Evolutionary conservation across 495 filamentous ascomycete species (phyloP).

Genomic region (Clavariopsis aquatica): DNA sequence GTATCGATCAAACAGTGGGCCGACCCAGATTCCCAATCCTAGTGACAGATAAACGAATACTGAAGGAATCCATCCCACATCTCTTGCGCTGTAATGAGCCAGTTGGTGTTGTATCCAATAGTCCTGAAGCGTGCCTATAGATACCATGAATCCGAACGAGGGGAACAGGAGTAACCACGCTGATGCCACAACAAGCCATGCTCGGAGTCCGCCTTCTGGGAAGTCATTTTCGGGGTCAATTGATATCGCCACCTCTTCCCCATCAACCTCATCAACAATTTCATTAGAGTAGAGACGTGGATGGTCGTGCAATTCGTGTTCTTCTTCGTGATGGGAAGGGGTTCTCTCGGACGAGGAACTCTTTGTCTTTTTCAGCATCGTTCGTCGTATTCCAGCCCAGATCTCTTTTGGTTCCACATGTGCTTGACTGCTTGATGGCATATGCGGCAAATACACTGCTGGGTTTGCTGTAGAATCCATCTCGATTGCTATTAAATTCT

Average conservation of each 20-base stretch:
- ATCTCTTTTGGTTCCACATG: slow-evolving; percentile 4
- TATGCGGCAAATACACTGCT: slow-evolving; percentile 19
- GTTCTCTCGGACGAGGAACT: background rate
- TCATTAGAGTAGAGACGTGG: background rate
- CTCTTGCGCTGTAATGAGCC: slow-evolving; percentile 49
- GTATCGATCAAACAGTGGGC: slow-evolving; percentile 73
- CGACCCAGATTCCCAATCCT: slow-evolving; percentile 58
- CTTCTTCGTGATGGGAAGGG: background rate
- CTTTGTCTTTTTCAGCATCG: slow-evolving; percentile 5
- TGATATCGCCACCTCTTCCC: slow-evolving; percentile 10
- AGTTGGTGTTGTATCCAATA: slow-evolving; percentile 59
- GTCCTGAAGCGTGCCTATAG: slow-evolving; percentile 60
- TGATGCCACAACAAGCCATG: slow-evolving; percentile 42
- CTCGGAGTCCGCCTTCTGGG: slow-evolving; percentile 41
- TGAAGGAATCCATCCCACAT: slow-evolving; percentile 62
- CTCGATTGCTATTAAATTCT: too few species aligned
- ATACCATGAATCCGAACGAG: slow-evolving; percentile 43
- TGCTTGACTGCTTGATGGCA: slow-evolving; percentile 12
- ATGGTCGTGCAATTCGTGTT: background rate
- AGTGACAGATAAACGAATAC: slow-evolving; percentile 60
- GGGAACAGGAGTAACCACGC: slow-evolving; percentile 39
- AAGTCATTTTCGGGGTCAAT: slow-evolving; percentile 31
- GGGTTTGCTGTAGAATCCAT: slow-evolving; percentile 23
- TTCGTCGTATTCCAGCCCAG: slow-evolving; percentile 2
- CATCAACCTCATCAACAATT: background rate